These are phyloP conservation scores for Cucumis melo DNA, from an alignment of 306 rosid species.

Conservation along the genomic window DNA sequence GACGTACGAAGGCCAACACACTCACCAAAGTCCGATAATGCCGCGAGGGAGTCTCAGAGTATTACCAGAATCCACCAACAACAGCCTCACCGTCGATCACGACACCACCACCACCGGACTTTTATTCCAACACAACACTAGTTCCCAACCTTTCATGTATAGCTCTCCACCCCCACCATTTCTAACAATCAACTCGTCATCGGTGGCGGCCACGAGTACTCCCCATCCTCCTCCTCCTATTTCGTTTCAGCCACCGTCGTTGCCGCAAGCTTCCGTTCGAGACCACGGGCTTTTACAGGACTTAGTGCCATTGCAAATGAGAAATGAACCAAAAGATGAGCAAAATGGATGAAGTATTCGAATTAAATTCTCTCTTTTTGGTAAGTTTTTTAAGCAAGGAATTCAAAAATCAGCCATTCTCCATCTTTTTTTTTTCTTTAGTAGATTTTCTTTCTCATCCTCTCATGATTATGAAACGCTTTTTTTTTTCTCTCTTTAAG, in stretches of 20 bases:
- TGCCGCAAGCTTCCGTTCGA: constrained; percentile 10
- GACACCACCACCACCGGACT: not conserved
- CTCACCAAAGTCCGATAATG: constrained; percentile 41
- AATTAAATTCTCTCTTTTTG: not conserved
- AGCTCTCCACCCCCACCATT: constrained; percentile 21
- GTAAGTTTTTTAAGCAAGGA: not conserved
- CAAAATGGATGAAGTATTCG: not conserved
- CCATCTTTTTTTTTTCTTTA: not conserved
- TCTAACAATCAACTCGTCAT: constrained; percentile 15
- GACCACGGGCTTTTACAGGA: constrained; percentile 86
- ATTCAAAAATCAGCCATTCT: not conserved
- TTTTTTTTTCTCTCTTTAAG: not conserved
- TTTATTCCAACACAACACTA: constrained; percentile 1
- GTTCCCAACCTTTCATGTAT: constrained; percentile 20
- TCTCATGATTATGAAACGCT: not conserved
- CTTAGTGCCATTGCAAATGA: constrained; percentile 49
- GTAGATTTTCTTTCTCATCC: not conserved
- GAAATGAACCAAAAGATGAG: constrained; percentile 20
- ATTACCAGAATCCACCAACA: constrained; percentile 8
- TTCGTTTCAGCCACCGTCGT: constrained; percentile 1
- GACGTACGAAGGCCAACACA: constrained; percentile 91
- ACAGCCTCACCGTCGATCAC: not conserved
- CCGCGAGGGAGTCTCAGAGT: constrained; percentile 37
- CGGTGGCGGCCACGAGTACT: not conserved
- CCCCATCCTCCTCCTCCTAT: not conserved